These are phyloP conservation scores for Echites panduratus DNA, from an alignment of 257 asterid genomes.

Conservation along the genomic window DNA sequence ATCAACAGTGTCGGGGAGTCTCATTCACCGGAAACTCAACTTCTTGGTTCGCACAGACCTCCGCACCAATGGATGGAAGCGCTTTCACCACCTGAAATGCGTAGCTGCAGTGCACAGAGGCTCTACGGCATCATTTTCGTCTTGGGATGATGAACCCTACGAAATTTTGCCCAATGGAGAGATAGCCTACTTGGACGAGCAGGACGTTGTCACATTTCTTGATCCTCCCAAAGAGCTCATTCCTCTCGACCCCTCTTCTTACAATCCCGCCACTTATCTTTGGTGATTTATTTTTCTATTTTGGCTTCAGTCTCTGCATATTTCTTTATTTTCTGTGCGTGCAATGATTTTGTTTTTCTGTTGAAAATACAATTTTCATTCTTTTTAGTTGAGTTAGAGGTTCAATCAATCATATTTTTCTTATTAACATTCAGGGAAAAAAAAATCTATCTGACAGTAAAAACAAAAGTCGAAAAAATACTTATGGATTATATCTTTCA, in stretches of 20 bases:
- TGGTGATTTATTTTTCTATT: slow-evolving; percentile 33
- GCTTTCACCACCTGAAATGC: not conserved
- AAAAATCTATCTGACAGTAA: too few relatives aligned
- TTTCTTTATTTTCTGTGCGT: not conserved
- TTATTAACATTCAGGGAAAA: too few relatives aligned
- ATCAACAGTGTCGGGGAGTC: not conserved
- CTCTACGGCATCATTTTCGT: slow-evolving; percentile 4
- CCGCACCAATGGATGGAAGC: not conserved
- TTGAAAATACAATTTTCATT: not conserved
- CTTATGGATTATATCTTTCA: too few relatives aligned
- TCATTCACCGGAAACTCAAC: not conserved
- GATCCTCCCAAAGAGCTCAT: slow-evolving; percentile 73
- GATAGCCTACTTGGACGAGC: slow-evolving; percentile 48
- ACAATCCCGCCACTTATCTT: slow-evolving; percentile 75
- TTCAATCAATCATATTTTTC: not conserved
- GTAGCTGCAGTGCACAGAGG: not conserved
- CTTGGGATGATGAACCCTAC: slow-evolving; percentile 47
- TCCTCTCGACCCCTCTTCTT: slow-evolving; percentile 77
- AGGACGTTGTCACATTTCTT: slow-evolving; percentile 63
- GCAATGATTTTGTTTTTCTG: not conserved
- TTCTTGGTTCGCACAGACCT: not conserved
- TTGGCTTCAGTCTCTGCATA: not conserved
- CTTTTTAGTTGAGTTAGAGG: not conserved
- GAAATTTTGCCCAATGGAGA: slow-evolving; percentile 30
- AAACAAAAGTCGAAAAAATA: too few relatives aligned